Conservation (phyloP, 2,329 filamentous ascomycete species). For the Didymella pinodella region DNA sequence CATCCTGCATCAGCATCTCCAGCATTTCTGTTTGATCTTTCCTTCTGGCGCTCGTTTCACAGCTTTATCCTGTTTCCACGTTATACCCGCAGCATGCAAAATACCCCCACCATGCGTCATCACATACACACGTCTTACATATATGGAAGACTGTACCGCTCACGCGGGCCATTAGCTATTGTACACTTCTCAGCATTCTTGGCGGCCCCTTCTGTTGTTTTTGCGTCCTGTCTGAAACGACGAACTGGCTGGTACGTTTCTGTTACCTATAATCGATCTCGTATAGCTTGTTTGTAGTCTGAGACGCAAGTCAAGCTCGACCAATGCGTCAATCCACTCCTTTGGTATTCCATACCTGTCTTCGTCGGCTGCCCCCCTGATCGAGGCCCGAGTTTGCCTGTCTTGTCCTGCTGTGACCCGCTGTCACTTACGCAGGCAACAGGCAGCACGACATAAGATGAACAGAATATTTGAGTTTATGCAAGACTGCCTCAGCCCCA, state of each 20-base stretch:
- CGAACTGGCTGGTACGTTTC: conserved; percentile 18
- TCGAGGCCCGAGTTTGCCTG: conserved; percentile 7
- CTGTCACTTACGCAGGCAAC: conserved; percentile 10
- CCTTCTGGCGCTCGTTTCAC: conserved; percentile 19
- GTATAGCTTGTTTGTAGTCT: conserved; percentile 18
- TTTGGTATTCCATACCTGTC: conserved; percentile 13
- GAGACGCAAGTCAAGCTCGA: conserved; percentile 19
- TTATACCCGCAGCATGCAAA: conserved; percentile 30
- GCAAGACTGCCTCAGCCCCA: conserved; percentile 1
- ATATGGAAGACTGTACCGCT: conserved; percentile 52
- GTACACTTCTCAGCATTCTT: conserved; percentile 34
- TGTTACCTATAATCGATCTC: conserved; percentile 16
- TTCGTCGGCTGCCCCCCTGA: conserved; percentile 4
- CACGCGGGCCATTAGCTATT: conserved; percentile 49
- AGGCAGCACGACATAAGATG: conserved; percentile 3
- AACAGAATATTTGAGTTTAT: conserved; percentile 14
- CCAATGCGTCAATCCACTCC: conserved; percentile 20
- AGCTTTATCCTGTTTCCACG: conserved; percentile 19
- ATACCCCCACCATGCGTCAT: conserved; percentile 39
- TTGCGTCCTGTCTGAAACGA: conserved; percentile 15
- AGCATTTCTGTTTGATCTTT: conserved; percentile 10
- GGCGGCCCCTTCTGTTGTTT: conserved; percentile 12
- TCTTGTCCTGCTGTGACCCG: conserved; percentile 14
- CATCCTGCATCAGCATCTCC: conserved; percentile 45
- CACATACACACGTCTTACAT: conserved; percentile 28